phyloP scores from a whole-genome alignment of 2,329 filamentous ascomycete genomes.

The Cladophialophora yegresii region DNA sequence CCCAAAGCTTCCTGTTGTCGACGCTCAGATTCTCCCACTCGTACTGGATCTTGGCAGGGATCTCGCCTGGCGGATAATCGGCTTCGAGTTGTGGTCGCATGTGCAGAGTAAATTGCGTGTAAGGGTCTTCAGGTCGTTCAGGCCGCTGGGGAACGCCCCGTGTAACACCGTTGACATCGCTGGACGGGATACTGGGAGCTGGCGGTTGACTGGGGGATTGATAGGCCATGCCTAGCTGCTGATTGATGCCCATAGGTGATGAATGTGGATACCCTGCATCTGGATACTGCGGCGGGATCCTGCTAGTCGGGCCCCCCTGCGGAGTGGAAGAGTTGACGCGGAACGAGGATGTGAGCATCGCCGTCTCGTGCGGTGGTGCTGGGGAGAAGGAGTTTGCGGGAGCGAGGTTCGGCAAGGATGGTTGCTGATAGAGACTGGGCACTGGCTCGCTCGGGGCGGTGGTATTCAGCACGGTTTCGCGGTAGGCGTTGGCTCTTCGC shows the following conservation, averaged over 20 bases:
- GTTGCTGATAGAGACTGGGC: constrained; percentile 30
- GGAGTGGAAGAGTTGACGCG: constrained; percentile 28
- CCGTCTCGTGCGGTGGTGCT: constrained; percentile 27
- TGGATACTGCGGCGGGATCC: constrained; percentile 11
- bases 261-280: constrained; percentile 26
- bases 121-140: constrained; percentile 33
- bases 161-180: constrained; percentile 19
- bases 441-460: constrained; percentile 15
- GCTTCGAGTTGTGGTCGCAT: constrained; percentile 36
- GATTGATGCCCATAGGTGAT: constrained; percentile 26
- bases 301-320: constrained; percentile 12
- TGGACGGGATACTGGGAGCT: constrained; percentile 15
- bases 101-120: constrained; percentile 35
- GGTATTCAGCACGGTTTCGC: constrained; percentile 35
- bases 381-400: constrained; percentile 34
- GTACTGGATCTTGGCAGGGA: constrained; percentile 32
- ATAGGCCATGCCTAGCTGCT: constrained; percentile 22
- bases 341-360: constrained; percentile 30
- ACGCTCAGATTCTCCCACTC: constrained; percentile 34
- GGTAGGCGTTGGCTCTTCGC: constrained; percentile 39
- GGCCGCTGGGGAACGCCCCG: constrained; percentile 22
- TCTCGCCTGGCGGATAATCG: constrained; percentile 31
- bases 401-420: constrained; percentile 32
- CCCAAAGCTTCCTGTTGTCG: constrained; percentile 36
- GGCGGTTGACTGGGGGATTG: constrained; percentile 11